Evolutionary conservation across 805 yeast genomes (phyloP), one percentile per base, ranked within the genome.

Genomic region (Candida insectorum): DNA sequence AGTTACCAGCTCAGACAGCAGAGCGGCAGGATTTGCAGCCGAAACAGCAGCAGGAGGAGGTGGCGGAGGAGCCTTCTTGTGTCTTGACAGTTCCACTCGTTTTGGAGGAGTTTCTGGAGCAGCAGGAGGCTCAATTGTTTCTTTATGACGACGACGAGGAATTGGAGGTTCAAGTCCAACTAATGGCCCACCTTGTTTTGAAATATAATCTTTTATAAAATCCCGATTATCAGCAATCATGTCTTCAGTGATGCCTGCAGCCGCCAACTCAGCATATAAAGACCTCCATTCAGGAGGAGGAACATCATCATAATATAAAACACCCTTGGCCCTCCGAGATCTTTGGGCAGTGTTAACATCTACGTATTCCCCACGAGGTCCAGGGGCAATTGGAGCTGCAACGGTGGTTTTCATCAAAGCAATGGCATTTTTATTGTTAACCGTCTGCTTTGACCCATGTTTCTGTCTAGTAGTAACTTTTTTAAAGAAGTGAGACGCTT

Each of bases 261-360:
- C 68, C 25, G 81, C 91, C 34, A 86, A 66, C 49, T 83, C 88
- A 6, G 73, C 61, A 44, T 86, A 85, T 36, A 86, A 67, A 2
- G 80, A 66, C 31, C 89, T 60, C 95, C 95, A 86, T 53, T 85
- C 94, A 4, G 81, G 79, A 1, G 95, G 94, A 0, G 94, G 94
- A 37, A 71, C 71, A 44, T 71, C 86, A 52, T 85, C 93, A 51
- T 85, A 85, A 53, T 81, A 85, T 6, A 79, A 60, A 4, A 77
- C 71, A 17, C 82, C 83, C 37, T 72, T 75, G 0, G 77, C 48
- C 45, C 77, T 58, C 51, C 85, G 58, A 30, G 69, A 52, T 55
- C 87, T 54, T 57, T 77, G 78, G 36, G 76, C 76, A 17, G 73
- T 69, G 26, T 54, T 58, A 19, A 62, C 65, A 44, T 69, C 72